Base-by-base conservation (phyloP, 768 basidiomycete genomes). In the Auricularia heimuer region DNA sequence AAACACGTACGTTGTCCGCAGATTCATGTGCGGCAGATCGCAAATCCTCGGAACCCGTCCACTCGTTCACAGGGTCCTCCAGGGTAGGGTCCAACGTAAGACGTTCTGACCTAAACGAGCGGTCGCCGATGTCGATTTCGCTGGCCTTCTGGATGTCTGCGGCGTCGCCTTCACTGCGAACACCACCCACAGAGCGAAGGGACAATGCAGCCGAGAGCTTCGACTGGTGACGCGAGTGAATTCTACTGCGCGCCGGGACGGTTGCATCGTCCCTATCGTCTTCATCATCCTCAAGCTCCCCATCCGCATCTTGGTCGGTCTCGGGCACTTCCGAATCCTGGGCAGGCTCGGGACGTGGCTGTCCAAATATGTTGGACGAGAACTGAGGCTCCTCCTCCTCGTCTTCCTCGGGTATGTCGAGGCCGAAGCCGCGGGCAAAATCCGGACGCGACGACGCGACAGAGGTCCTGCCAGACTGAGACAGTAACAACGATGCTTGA, bases 31-130 rank as follows among this genome's bases (percentile, higher is more conserved):
- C 69, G 77, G 68, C 63, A 65, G 85, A 70, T 71, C 56, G 63
- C 45, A 54, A 14, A 62, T 90, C 90, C 72, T 92, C 90, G 47
- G 89, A 89, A 16, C 88, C 91, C 3, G 90, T 92, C 90, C 91
- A 92, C 69, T 92, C 90, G 4, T 79, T 86, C 29, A 84, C 82
- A 61, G 77, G 82, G 58, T 82, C 76, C n/a, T 39, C 33, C 68
- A 36, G 74, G 73, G 3, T 62, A 51, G n/a, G 70, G 71, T 12
- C 62, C 68, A 37, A 69, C 71, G 14, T 51, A 18, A 42, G 69
- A 67, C 39, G 69, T 74, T 51, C 77, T 54, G 14, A 51, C n/a
- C 56, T 44, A 51, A 61, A 39, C 47, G 37, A 54, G 63, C 64
- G 51, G 47, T 60, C 54, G 58, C 45, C 64, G 42, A 24, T 29